Percentiles rank a stretch among this genome's conserved stretches.
These are phyloP conservation scores for Lathyrus aphaca DNA, from an alignment of 306 rosid genomes.

Conservation along the genomic window DNA sequence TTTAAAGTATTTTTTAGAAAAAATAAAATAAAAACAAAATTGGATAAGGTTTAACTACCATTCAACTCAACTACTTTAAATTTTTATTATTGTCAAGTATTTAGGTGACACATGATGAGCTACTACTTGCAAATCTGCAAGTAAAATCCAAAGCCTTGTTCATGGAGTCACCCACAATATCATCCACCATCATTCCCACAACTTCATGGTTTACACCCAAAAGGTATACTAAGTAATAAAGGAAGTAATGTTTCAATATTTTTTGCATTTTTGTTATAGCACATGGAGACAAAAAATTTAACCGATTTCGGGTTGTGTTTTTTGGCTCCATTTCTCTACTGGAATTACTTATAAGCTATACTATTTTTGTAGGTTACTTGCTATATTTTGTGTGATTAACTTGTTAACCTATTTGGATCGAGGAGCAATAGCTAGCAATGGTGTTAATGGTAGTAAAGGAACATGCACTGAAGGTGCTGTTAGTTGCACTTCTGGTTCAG, in stretches of 20 bases:
- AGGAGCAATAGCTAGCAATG: slow-evolving; percentile 95
- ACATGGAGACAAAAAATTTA: not conserved
- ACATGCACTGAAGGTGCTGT: slow-evolving; percentile 59
- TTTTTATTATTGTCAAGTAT: not conserved
- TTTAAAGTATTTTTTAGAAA: not conserved
- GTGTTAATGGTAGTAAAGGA: slow-evolving; percentile 78
- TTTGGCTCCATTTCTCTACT: not conserved
- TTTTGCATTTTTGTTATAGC: slow-evolving; percentile 24
- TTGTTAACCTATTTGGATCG: slow-evolving; percentile 85
- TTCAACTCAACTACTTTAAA: not conserved
- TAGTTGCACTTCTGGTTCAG: slow-evolving; percentile 69
- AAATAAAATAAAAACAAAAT: not conserved
- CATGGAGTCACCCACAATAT: slow-evolving; percentile 36
- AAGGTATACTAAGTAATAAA: slow-evolving; percentile 45
- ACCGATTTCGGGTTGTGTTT: slow-evolving; percentile 8
- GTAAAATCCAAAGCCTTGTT: not conserved
- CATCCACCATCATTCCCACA: slow-evolving; percentile 49
- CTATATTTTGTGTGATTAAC: slow-evolving; percentile 75
- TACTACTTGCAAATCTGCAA: too few species aligned
- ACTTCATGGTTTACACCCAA: slow-evolving; percentile 86
- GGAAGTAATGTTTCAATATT: slow-evolving; percentile 3
- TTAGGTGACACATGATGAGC: too few species aligned
- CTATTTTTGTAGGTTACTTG: slow-evolving; percentile 65
- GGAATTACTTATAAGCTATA: slow-evolving; percentile 12
- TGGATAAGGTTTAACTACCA: not conserved